Evolutionary conservation across 306 rosid genomes (phyloP).

Genomic region (Acacia acuminata): DNA sequence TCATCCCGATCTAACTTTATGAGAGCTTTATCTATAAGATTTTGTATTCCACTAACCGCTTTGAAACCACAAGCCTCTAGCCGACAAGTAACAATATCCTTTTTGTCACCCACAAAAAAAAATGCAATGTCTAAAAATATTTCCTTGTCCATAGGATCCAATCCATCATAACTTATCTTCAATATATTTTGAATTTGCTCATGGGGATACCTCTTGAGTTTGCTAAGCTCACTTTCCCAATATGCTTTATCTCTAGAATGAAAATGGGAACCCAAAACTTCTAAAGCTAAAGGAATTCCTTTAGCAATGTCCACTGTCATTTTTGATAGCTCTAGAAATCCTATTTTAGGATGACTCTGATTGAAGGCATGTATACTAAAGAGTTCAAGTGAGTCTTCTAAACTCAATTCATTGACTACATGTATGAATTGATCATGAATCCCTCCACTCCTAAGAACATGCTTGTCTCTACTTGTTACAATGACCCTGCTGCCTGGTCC

Average conservation of each 20-base stretch:
- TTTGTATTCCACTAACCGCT: neutral
- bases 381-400: neutral
- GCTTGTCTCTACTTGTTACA: constrained; percentile 26
- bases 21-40: neutral
- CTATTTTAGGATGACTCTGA: neutral
- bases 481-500: constrained; percentile 20
- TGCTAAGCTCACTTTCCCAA: neutral
- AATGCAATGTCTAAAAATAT: neutral
- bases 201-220: neutral
- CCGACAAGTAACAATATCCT: too few relatives aligned
- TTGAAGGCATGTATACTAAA: neutral
- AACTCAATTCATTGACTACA: neutral
- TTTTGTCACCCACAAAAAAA: neutral
- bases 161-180: neutral
- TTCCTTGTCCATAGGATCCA: neutral
- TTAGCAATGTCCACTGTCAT: neutral
- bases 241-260: neutral
- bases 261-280: neutral
- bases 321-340: neutral
- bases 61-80: neutral
- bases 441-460: neutral
- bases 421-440: neutral
- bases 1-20: too few relatives aligned
- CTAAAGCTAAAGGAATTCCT: neutral
- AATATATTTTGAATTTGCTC: neutral